Conservation (phyloP, 108 stramenopile genomes). For the Aureococcus anophagefferens region DNA sequence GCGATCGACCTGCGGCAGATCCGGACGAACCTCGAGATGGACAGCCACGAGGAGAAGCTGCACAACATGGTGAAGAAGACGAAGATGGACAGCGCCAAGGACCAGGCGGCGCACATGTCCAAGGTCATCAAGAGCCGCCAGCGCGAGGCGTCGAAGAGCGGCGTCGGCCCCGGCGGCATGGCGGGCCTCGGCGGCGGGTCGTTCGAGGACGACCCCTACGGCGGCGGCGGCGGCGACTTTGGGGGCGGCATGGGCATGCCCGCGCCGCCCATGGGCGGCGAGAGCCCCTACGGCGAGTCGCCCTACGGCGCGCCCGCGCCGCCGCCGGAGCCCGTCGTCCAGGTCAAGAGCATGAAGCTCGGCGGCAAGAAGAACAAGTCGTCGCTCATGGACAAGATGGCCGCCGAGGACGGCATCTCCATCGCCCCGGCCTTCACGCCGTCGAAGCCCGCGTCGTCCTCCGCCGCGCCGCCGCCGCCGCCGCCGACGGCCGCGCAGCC, state of each 20-base stretch:
- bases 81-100: conserved; percentile 76
- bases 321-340: conserved; percentile 59
- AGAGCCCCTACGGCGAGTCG: conserved; percentile 15
- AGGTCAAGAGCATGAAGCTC: conserved; percentile 94
- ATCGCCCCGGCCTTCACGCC: conserved; percentile 28
- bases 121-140: conserved; percentile 74
- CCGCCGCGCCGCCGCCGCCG: conserved; percentile 42
- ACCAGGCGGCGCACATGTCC: conserved; percentile 74
- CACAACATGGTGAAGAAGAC: conserved; percentile 74
- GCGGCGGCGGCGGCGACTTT: background rate
- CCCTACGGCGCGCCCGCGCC: conserved; percentile 22
- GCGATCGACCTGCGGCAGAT: conserved; percentile 72
- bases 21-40: conserved; percentile 91
- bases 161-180: background rate
- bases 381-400: conserved; percentile 82
- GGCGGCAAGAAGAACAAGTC: conserved; percentile 54
- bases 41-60: conserved; percentile 95
- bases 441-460: conserved; percentile 28
- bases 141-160: conserved; percentile 52
- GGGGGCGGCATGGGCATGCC: background rate
- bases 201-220: background rate
- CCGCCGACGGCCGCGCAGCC: conserved; percentile 58
- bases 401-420: conserved; percentile 76
- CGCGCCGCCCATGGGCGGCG: conserved; percentile 31
- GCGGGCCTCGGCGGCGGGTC: background rate